Conservation (phyloP, 2,329 filamentous ascomycete species). For the Teratosphaeriaceae sp. region DNA sequence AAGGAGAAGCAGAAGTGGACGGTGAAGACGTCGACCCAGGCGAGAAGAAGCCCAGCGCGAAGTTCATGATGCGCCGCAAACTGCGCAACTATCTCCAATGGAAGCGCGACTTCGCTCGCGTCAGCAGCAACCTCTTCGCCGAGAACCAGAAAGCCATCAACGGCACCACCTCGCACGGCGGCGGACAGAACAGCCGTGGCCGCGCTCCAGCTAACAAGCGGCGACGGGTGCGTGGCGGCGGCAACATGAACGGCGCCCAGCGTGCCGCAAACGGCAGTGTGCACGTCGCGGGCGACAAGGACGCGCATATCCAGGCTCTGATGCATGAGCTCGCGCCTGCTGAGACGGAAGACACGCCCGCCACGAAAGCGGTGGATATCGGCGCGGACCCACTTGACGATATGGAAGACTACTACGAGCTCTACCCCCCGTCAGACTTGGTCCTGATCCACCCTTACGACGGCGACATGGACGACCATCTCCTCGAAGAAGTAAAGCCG, state of each 20-base stretch:
- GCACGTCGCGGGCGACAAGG: slow-evolving; percentile 72
- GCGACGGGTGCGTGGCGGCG: slow-evolving; percentile 75
- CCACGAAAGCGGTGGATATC: slow-evolving; percentile 62
- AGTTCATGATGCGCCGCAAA: slow-evolving; percentile 84
- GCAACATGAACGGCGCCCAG: slow-evolving; percentile 50
- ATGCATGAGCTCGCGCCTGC: slow-evolving; percentile 79
- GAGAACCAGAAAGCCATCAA: slow-evolving; percentile 74
- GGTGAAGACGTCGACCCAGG: slow-evolving; percentile 39
- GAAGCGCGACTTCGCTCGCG: slow-evolving; percentile 83
- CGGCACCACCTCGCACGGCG: slow-evolving; percentile 46
- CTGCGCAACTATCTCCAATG: slow-evolving; percentile 81
- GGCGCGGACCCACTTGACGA: slow-evolving; percentile 74
- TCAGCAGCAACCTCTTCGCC: slow-evolving; percentile 69
- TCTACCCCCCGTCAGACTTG: slow-evolving; percentile 86
- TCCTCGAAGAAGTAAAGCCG: slow-evolving; percentile 90
- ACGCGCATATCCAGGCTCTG: slow-evolving; percentile 71
- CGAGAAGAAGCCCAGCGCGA: slow-evolving; percentile 57
- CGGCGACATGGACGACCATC: slow-evolving; percentile 89
- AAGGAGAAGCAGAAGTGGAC: slow-evolving; percentile 35
- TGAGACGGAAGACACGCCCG: slow-evolving; percentile 57
- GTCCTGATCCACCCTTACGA: slow-evolving; percentile 90
- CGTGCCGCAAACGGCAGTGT: slow-evolving; percentile 69
- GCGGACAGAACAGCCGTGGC: slow-evolving; percentile 42
- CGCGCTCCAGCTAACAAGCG: slow-evolving; percentile 78
- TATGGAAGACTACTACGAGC: slow-evolving; percentile 86